These are phyloP conservation scores for Colletotrichum sp. DNA, from an alignment of 2,329 filamentous ascomycete species.

Conservation along the genomic window DNA sequence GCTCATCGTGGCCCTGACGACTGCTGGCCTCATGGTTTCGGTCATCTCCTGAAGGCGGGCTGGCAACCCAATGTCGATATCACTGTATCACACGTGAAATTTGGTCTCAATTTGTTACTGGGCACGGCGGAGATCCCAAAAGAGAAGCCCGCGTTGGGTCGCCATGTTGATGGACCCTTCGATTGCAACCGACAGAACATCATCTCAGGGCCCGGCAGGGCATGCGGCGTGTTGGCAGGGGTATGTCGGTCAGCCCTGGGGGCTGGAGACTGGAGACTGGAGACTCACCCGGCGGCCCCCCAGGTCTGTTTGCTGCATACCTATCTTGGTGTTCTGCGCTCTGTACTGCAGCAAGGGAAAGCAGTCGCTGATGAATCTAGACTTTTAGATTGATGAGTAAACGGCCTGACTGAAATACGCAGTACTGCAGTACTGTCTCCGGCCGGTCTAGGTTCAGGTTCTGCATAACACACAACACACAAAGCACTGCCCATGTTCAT, in stretches of 20 bases:
- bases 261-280: background rate
- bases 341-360: background rate
- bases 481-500: background rate
- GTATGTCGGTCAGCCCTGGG: background rate
- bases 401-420: background rate
- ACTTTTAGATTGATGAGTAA: background rate
- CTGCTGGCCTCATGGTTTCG: background rate
- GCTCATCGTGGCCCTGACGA: background rate
- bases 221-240: background rate
- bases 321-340: background rate
- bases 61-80: background rate
- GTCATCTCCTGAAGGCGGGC: background rate
- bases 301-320: background rate
- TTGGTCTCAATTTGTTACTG: background rate
- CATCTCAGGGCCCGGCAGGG: background rate
- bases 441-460: background rate
- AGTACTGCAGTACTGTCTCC: background rate
- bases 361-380: background rate
- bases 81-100: background rate
- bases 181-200: background rate
- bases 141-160: background rate
- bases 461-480: background rate
- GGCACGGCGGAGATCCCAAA: background rate
- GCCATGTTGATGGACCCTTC: background rate
- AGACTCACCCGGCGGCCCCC: background rate